These are phyloP conservation scores for Artemisia argyi DNA, from an alignment of 129 eudicot genomes.

Conservation along the genomic window DNA sequence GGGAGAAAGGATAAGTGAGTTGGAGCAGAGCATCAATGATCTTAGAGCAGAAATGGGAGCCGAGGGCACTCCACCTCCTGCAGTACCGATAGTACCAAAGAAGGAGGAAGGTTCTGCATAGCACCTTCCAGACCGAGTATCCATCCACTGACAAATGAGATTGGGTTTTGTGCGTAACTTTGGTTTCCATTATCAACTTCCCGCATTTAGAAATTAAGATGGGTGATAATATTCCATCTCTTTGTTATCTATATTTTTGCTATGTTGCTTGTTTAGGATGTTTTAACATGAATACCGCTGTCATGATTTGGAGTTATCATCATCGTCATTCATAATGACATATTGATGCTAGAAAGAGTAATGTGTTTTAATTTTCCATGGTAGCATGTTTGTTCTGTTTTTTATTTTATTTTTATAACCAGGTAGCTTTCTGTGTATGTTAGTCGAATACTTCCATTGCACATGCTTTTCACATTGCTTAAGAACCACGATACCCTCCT, in stretches of 20 bases:
- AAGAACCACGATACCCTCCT: slow-evolving; percentile 18
- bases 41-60: slow-evolving; percentile 87
- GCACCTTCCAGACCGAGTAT: background rate
- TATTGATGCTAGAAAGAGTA: background rate
- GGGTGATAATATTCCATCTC: slow-evolving; percentile 8
- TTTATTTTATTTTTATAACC: background rate
- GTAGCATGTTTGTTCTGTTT: slow-evolving; percentile 22
- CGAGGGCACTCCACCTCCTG: slow-evolving; percentile 75
- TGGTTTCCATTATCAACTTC: slow-evolving; percentile 14
- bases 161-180: slow-evolving; percentile 13
- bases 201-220: slow-evolving; percentile 19
- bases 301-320: slow-evolving; percentile 4
- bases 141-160: background rate
- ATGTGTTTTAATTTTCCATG: background rate
- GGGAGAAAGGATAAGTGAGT: slow-evolving; percentile 89
- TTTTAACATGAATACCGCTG: background rate
- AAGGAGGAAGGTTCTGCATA: slow-evolving; percentile 44
- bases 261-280: background rate
- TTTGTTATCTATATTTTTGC: background rate
- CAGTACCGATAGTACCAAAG: slow-evolving; percentile 52
- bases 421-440: background rate
- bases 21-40: slow-evolving; percentile 92
- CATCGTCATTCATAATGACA: slow-evolving; percentile 14
- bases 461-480: slow-evolving; percentile 7
- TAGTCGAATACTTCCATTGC: background rate